A percentile compares a stretch with the other conserved stretches of the same genome.
phyloP scores from a whole-genome alignment of 495 filamentous ascomycete species.

The Evernia prunastri region DNA sequence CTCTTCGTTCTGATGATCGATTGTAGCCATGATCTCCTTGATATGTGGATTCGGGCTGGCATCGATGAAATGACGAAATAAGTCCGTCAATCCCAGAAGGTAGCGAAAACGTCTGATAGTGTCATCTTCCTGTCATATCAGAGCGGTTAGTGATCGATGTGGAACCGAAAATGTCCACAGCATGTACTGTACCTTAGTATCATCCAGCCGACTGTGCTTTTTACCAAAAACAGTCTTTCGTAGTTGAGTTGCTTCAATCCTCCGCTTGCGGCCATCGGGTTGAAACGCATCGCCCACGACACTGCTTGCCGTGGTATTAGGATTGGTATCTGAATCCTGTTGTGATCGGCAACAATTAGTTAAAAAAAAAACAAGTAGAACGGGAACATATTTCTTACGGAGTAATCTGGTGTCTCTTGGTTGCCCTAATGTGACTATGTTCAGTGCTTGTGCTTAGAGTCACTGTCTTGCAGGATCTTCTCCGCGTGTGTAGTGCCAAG shows the following conservation, averaged over 20 bases:
- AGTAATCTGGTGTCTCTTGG: slow-evolving; percentile 78
- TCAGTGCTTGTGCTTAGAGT: not conserved
- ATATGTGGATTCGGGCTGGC: slow-evolving; percentile 89
- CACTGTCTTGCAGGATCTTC: not conserved
- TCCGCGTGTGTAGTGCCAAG: not conserved
- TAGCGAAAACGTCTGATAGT: slow-evolving; percentile 93
- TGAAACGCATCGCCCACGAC: slow-evolving; percentile 61
- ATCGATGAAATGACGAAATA: slow-evolving; percentile 99
- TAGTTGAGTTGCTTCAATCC: slow-evolving; percentile 77
- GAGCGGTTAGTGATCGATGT: slow-evolving; percentile 23
- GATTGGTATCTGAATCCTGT: slow-evolving; percentile 84
- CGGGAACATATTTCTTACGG: slow-evolving; percentile 36
- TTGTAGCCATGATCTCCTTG: slow-evolving; percentile 84
- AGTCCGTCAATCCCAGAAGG: slow-evolving; percentile 87
- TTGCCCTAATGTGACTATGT: slow-evolving; percentile 47
- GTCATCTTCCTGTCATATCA: slow-evolving; percentile 71
- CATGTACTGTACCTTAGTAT: slow-evolving; percentile 67
- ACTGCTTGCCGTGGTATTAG: slow-evolving; percentile 85
- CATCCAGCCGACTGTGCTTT: slow-evolving; percentile 84
- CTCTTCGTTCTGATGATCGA: slow-evolving; percentile 85
- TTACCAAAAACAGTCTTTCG: slow-evolving; percentile 88
- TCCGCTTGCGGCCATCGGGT: slow-evolving; percentile 73
- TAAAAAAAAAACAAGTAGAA: not conserved
- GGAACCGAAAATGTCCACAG: not conserved
- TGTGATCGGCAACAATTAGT: not conserved